Evolutionary conservation across 148 eudicot species (phyloP), one percentile per base, ranked within the genome.

Genomic region (Bassia scoparia): DNA sequence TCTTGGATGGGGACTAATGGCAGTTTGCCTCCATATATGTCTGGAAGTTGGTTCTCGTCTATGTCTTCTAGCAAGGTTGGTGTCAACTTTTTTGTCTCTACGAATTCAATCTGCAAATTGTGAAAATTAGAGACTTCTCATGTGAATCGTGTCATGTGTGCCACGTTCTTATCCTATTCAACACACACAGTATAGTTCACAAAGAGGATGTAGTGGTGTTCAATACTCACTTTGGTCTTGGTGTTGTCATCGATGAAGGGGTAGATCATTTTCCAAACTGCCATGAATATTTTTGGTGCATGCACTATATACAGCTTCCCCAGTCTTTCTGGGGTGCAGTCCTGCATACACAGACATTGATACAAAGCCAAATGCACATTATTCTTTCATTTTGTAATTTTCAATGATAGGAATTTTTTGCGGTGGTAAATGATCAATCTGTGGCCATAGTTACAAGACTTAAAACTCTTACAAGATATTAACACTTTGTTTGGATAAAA

Each of bases 1-100:
- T 87, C 86, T 48, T 93, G 87, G 30, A 89, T 80, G 17, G 97
- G 91, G 35, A 86, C 78, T 43, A 94, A 76, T 38, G 84, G 77
- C 61, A 88, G 29, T 83, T 87, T 82, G 80, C 98, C 98, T 74
- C 98, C 98, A 73, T 89, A 94, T 20, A 83, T 72, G 21, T 91
- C 89, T 33, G 98, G 98, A n/a, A 91, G 77, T 75, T 94, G 98
- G 81, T 82, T 87, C 80, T 91, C 98, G 44, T 94, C 97, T 44
- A 94, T 88, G 41, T 89, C 87, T 77, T 86, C 84, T 21, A 87
- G 84, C 68, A 94, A 81, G 55, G 90, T 86, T 30, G 87, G 78
- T 48, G 67, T 87, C 72, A 94, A 59, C 77, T 81, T 76, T 70
- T 87, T 88, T 24, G 78, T 82, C 50, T 91, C 97, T 74, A 91